A percentile compares a stretch with the other conserved stretches of the same genome.
phyloP scores from a whole-genome alignment of 805 yeast genomes.

The Ogataea sp. region DNA sequence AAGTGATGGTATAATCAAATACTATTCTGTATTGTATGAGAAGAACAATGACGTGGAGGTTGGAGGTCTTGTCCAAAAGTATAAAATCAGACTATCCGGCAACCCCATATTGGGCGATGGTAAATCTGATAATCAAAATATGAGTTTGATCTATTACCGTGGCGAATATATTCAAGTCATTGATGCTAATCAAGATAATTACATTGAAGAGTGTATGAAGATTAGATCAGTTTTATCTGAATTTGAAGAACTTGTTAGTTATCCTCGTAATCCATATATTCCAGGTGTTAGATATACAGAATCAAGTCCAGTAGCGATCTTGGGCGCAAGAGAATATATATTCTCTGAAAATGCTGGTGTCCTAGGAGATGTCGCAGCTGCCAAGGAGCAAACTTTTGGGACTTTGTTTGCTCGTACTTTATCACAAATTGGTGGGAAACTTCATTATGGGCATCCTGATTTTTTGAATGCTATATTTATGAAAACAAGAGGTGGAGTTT shows the following conservation, averaged over 20 bases:
- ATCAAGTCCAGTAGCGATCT: slow-evolving; percentile 69
- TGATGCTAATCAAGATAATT: slow-evolving; percentile 96
- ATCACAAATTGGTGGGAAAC: slow-evolving; percentile 89
- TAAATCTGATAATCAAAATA: slow-evolving; percentile 91
- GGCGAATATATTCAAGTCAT: slow-evolving; percentile 94
- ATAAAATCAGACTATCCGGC: slow-evolving; percentile 73
- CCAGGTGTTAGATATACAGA: slow-evolving; percentile 46
- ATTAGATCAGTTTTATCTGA: slow-evolving; percentile 83
- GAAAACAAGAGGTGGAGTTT: slow-evolving; percentile 94
- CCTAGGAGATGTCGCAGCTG: slow-evolving; percentile 94
- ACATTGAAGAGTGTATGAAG: slow-evolving; percentile 88
- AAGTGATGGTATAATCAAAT: slow-evolving; percentile 25
- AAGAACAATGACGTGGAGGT: slow-evolving; percentile 44
- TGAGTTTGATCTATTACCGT: slow-evolving; percentile 75
- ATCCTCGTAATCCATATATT: slow-evolving; percentile 35
- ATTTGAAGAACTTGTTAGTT: slow-evolving; percentile 71
- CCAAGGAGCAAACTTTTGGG: slow-evolving; percentile 95
- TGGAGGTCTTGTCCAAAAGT: slow-evolving; percentile 36
- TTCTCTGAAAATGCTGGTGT: slow-evolving; percentile 91
- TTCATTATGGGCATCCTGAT: slow-evolving; percentile 97
- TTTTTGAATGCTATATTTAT: slow-evolving; percentile 83
- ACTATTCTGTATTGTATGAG: slow-evolving; percentile 64
- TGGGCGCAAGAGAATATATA: slow-evolving; percentile 93
- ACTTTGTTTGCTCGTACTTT: slow-evolving; percentile 89
- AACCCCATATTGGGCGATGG: slow-evolving; percentile 96